phyloP scores from a whole-genome alignment of 1,284 basidiomycete species.

The Ceratobasidium sp. region DNA sequence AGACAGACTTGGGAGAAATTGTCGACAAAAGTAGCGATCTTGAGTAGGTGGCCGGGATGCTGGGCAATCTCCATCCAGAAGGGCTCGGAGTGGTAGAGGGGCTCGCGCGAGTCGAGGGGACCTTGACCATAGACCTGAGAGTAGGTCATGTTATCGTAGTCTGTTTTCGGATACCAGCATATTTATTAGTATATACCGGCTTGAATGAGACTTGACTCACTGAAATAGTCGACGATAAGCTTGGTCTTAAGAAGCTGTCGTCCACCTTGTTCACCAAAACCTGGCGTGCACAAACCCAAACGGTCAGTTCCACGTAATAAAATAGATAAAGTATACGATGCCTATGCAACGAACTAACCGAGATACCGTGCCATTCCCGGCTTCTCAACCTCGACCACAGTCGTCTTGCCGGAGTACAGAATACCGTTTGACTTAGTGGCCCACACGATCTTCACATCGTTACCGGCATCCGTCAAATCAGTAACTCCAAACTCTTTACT shows the following conservation, averaged over 20 bases:
- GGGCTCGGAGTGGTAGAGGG: conserved; percentile 46
- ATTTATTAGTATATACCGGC: background rate
- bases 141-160: conserved; percentile 46
- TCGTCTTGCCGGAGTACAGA: conserved; percentile 10
- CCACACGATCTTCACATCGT: conserved; percentile 44
- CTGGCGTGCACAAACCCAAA: conserved; percentile 8
- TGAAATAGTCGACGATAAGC: conserved; percentile 38
- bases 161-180: background rate
- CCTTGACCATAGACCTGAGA: conserved; percentile 37
- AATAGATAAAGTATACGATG: background rate
- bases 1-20: conserved; percentile 46
- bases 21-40: conserved; percentile 44
- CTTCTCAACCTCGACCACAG: conserved; percentile 35
- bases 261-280: conserved; percentile 47
- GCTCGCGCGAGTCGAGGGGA: conserved; percentile 44
- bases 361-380: conserved; percentile 30
- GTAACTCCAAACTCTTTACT: background rate
- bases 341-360: conserved; percentile 8
- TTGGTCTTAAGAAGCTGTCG: conserved; percentile 44
- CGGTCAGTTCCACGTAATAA: background rate
- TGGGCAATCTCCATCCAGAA: conserved; percentile 43
- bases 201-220: background rate
- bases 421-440: conserved; percentile 18
- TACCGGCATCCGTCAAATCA: background rate
- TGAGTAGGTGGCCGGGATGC: conserved; percentile 33